A percentile compares a stretch with the other conserved stretches of the same genome.
These are phyloP conservation scores for Kalmusia sp. DNA, from an alignment of 2,329 filamentous ascomycete genomes.

Conservation along the genomic window DNA sequence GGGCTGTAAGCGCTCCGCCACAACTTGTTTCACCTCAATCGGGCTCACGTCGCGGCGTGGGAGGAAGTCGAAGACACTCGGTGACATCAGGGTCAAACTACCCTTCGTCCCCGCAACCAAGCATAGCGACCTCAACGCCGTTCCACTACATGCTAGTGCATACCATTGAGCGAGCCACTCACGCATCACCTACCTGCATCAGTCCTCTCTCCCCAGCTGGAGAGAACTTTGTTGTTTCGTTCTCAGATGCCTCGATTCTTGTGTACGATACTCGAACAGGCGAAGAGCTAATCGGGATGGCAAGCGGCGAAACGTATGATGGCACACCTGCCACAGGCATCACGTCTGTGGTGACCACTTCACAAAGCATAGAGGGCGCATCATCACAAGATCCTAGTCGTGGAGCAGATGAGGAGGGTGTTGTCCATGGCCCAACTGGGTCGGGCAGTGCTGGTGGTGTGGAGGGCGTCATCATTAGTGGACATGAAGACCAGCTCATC, in stretches of 20 bases:
- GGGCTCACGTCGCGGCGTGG: slow-evolving; percentile 70
- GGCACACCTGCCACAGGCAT: slow-evolving; percentile 82
- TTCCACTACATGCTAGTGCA: slow-evolving; percentile 91
- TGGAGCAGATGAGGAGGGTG: slow-evolving; percentile 73
- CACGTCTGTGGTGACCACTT: slow-evolving; percentile 89
- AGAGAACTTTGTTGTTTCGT: slow-evolving; percentile 91
- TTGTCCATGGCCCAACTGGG: slow-evolving; percentile 82
- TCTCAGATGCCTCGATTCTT: slow-evolving; percentile 86
- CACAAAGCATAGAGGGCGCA: slow-evolving; percentile 75
- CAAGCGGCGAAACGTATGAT: slow-evolving; percentile 92
- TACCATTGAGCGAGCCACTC: slow-evolving; percentile 74
- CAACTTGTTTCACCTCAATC: slow-evolving; percentile 83
- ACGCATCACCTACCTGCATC: slow-evolving; percentile 87
- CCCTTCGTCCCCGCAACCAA: slow-evolving; percentile 88
- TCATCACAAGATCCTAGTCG: slow-evolving; percentile 65
- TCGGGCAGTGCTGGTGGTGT: slow-evolving; percentile 75
- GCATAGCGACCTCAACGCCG: slow-evolving; percentile 80
- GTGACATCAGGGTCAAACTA: slow-evolving; percentile 95
- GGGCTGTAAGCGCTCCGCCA: slow-evolving; percentile 91
- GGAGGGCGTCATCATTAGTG: slow-evolving; percentile 93
- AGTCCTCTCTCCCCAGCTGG: slow-evolving; percentile 83
- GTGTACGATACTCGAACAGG: slow-evolving; percentile 92
- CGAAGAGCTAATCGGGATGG: slow-evolving; percentile 92
- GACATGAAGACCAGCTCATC: slow-evolving; percentile 95
- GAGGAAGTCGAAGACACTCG: slow-evolving; percentile 84